These are phyloP conservation scores for Mrakia frigida DNA, from an alignment of 768 basidiomycete species.

Conservation along the genomic window DNA sequence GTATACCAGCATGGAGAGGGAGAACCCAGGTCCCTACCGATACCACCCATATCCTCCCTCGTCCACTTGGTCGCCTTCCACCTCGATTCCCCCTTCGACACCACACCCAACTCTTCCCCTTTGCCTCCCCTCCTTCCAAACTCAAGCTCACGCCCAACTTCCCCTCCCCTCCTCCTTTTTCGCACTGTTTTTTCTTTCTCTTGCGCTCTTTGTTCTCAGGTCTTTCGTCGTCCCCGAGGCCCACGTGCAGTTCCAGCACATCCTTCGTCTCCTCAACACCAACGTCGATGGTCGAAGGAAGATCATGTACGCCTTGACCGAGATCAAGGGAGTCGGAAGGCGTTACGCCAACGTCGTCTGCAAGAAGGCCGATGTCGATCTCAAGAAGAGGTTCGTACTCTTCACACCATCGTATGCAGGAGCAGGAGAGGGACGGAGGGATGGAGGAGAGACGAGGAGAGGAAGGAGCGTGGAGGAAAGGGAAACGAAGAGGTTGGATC, in stretches of 20 bases:
- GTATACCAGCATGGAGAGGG: neutral
- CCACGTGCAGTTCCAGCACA: constrained; percentile 97
- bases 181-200: neutral
- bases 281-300: constrained; percentile 99
- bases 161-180: neutral
- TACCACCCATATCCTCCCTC: neutral
- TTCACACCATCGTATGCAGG: neutral
- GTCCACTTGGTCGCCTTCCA: neutral
- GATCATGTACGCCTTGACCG: constrained; percentile 95
- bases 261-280: constrained; percentile 97
- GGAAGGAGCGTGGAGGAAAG: constrained; percentile 4
- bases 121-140: neutral
- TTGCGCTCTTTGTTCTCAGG: no score
- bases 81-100: neutral
- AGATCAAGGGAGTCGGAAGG: constrained; percentile 99
- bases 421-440: neutral
- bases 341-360: constrained; percentile 98
- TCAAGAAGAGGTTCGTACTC: constrained; percentile 83
- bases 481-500: neutral
- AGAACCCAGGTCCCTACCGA: constrained; percentile 5
- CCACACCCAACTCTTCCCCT: neutral
- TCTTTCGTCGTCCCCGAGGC: constrained; percentile 95
- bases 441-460: neutral
- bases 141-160: neutral
- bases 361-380: constrained; percentile 99